Percentiles rank a stretch among this genome's conserved stretches.
Conservation (phyloP, 495 filamentous ascomycete genomes). For the Tetracladium marchalianum region DNA sequence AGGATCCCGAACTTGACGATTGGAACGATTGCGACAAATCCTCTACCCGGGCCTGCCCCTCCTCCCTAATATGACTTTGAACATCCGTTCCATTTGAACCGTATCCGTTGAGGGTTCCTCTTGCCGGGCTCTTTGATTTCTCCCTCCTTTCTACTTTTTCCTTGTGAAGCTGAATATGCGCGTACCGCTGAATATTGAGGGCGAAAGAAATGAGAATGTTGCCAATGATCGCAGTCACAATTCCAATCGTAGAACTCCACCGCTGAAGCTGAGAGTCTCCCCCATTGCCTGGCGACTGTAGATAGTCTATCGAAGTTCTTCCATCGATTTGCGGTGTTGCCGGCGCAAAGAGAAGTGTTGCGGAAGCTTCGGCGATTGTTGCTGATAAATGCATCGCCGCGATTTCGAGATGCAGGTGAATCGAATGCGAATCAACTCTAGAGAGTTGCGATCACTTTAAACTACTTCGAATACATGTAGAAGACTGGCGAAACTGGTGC, state of each 20-base stretch:
- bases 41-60: conserved; percentile 1
- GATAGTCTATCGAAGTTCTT: not conserved
- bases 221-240: conserved; percentile 80
- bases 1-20: conserved; percentile 31
- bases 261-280: conserved; percentile 44
- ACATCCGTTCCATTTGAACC: conserved; percentile 20
- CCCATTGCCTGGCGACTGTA: not conserved
- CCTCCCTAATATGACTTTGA: conserved; percentile 23
- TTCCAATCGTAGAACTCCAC: conserved; percentile 92
- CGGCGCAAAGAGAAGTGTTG: not conserved
- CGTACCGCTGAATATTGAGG: conserved; percentile 93
- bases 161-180: conserved; percentile 66
- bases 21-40: conserved; percentile 33
- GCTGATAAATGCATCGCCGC: conserved; percentile 16
- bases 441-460: not conserved
- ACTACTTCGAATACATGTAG: conserved; percentile 3
- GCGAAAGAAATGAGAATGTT: conserved; percentile 92
- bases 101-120: conserved; percentile 26
- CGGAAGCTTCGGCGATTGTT: conserved; percentile 3
- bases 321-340: not conserved
- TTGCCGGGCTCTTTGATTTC: conserved; percentile 15
- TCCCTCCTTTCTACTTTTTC: conserved; percentile 39
- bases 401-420: not conserved
- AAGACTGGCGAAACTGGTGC: too few species aligned
- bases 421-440: conserved; percentile 1